phyloP scores from a whole-genome alignment of 257 asterid genomes.

The Eucommia ulmoides region DNA sequence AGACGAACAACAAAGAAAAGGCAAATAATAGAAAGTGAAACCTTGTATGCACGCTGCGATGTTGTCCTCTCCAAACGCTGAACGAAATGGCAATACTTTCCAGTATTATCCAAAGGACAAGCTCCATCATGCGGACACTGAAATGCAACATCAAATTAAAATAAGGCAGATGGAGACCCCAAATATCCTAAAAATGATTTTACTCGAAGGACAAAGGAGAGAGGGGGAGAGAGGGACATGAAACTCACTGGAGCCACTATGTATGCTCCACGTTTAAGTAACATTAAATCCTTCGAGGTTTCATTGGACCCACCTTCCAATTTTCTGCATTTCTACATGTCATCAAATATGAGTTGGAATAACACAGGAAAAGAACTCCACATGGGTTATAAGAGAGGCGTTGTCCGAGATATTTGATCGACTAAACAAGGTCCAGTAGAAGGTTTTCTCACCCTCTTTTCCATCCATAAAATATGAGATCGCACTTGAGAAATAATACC shows the following conservation, averaged over 20 bases:
- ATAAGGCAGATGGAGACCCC: constrained; percentile 4
- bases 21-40: constrained; percentile 6
- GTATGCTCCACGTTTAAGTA: constrained; percentile 66
- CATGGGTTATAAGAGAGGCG: no score
- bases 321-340: constrained; percentile 74
- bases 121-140: constrained; percentile 98
- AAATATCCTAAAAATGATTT: no score
- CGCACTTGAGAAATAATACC: constrained; percentile 86
- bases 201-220: constrained; percentile 1
- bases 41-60: constrained; percentile 86
- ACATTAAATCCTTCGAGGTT: constrained; percentile 40
- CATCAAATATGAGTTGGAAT: no score
- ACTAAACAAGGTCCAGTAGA: no score
- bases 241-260: constrained; percentile 84
- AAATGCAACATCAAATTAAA: constrained; percentile 8
- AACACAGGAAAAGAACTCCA: no score
- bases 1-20: no score
- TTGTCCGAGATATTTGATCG: no score
- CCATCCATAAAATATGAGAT: constrained; percentile 95
- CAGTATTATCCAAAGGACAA: constrained; percentile 72
- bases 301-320: constrained; percentile 31
- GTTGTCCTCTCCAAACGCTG: constrained; percentile 90
- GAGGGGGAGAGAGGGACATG: constrained; percentile 8
- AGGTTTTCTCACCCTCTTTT: constrained; percentile 55
- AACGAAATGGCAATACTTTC: constrained; percentile 92